Evolutionary conservation across 2,329 filamentous ascomycete genomes (phyloP), one percentile per base, ranked within the genome.

Genomic region (Chaetoscypha palmicola): DNA sequence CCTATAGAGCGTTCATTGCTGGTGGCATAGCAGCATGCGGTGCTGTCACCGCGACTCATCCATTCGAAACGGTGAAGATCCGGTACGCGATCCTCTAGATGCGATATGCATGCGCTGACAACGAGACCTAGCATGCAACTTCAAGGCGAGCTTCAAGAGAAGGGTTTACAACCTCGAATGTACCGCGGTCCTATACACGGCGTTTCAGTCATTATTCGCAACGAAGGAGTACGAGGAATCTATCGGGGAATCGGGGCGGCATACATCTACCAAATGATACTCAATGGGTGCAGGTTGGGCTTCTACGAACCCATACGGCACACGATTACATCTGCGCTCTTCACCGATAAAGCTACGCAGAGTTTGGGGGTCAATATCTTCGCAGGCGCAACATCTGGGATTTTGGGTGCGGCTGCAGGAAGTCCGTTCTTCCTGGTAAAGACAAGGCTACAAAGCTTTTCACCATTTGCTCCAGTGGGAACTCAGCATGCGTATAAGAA

Each of bases 41-140:
- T 62, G 92, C 92, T 53, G 92, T 98, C 46, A 97, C 91, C 31
- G 90, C 94, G 54, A 97, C 92, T 39, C 92, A 98, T 68, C 90
- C 90, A 45, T 97, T 97, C 70, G 92, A 98, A 69, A 97, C 91
- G 10, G 89, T 98, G 64, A 98, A 98, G 77, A 97, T 97, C 63
- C 86, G 90, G 84, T 20, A 43, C 37, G 19, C 22, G 30, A 20
- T 8, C n/a, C n/a, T 33, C 47, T 52, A 41, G 55, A 26, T 24
- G 8, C 9, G 17, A 19, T 23, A 19, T 34, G 17, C 28, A 31
- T 8, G n/a, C 14, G 33, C 49, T 55, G 38, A 58, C 31, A 24
- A 12, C 5, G n/a, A 16, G 20, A 4, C 31, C 32, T 64, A 90
- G 88, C 60, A 81, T 98, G 77, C 92, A 98, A 70, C 68, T 98